phyloP scores from a whole-genome alignment of 352 stramenopile species.

The Globisporangium heterothallicum region DNA sequence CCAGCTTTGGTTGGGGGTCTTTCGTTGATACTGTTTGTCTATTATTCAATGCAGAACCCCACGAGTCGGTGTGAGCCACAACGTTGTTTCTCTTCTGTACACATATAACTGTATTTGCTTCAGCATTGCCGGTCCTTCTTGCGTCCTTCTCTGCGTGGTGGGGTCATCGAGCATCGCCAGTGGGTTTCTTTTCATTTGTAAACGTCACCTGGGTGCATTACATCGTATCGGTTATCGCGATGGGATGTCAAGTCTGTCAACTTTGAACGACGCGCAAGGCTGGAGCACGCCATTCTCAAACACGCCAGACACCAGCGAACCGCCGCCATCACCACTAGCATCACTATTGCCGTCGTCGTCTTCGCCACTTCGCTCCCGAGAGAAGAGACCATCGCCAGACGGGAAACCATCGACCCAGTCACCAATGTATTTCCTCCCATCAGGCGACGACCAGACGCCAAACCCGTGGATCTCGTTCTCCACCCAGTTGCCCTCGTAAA shows the following conservation, averaged over 20 bases:
- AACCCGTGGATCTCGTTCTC: slow-evolving; percentile 47
- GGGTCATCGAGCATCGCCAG: no score
- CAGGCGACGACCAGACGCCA: slow-evolving; percentile 48
- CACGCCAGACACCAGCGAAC: slow-evolving; percentile 23
- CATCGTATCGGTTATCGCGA: slow-evolving; percentile 12
- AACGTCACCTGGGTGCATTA: neutral
- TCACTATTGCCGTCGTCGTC: slow-evolving; percentile 16
- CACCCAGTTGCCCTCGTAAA: slow-evolving; percentile 67
- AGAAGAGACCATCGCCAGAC: slow-evolving; percentile 51
- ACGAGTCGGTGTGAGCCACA: slow-evolving; percentile 26
- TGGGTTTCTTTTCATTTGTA: slow-evolving; percentile 4
- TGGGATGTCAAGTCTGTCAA: slow-evolving; percentile 31
- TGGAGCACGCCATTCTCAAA: slow-evolving; percentile 43
- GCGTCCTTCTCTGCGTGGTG: no score
- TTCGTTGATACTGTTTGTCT: slow-evolving; percentile 49
- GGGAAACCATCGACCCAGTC: slow-evolving; percentile 50
- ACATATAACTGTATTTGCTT: no score
- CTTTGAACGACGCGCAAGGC: slow-evolving; percentile 37
- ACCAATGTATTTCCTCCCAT: slow-evolving; percentile 46
- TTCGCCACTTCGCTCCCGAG: slow-evolving; percentile 17
- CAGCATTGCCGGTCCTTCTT: no score
- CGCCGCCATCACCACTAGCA: neutral
- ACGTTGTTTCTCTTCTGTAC: slow-evolving; percentile 4
- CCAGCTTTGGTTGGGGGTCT: slow-evolving; percentile 34
- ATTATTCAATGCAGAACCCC: slow-evolving; percentile 70